Percentiles rank a stretch among this genome's conserved stretches.
These are phyloP conservation scores for Puccinia polysora DNA, from an alignment of 1,284 basidiomycete genomes.

Conservation along the genomic window DNA sequence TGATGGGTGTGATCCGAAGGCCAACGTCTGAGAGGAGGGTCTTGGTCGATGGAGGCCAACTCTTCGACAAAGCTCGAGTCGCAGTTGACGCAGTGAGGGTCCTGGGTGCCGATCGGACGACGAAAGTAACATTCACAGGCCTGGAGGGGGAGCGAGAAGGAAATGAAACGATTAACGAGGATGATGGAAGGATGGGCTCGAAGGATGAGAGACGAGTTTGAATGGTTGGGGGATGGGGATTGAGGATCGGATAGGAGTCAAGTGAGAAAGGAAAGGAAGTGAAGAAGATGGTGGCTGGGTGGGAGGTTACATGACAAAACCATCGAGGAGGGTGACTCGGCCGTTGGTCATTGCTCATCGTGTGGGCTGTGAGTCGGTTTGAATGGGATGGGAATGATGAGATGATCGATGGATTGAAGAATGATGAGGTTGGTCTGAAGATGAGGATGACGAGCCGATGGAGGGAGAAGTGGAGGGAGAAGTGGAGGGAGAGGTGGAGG, in stretches of 20 bases:
- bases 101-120: constrained; percentile 17
- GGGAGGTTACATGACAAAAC: neutral
- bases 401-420: neutral
- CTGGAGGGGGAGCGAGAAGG: too few species aligned
- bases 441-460: too few species aligned
- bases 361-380: neutral
- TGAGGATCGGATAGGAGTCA: neutral
- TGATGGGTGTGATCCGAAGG: neutral
- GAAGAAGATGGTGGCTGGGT: neutral
- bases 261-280: neutral
- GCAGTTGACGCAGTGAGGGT: constrained; percentile 31
- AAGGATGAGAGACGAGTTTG: neutral
- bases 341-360: neutral
- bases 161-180: neutral
- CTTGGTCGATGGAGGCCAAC: neutral
- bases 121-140: constrained; percentile 8
- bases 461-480: too few species aligned
- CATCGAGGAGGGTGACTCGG: neutral
- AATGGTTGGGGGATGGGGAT: neutral
- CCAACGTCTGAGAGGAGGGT: neutral
- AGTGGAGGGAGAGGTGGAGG: too few species aligned
- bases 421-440: too few species aligned
- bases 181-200: neutral
- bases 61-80: constrained; percentile 42
- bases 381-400: neutral